A percentile compares a stretch with the other conserved stretches of the same genome.
phyloP scores from a whole-genome alignment of 257 asterid species.

The Petrea volubilis region DNA sequence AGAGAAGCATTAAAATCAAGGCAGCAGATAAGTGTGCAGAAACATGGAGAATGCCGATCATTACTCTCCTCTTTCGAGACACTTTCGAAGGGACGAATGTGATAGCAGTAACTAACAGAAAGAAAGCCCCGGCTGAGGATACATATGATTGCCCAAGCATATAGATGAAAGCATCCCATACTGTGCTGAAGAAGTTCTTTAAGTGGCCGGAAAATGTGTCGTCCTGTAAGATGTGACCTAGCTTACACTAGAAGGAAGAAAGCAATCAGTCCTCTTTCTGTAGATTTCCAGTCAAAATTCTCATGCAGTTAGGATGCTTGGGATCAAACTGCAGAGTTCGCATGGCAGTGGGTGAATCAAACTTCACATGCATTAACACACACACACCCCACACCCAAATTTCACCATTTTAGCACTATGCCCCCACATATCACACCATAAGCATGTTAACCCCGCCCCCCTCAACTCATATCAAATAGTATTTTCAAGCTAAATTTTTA shows the following conservation, averaged over 20 bases:
- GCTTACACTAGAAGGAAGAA: constrained; percentile 73
- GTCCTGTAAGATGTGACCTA: constrained; percentile 85
- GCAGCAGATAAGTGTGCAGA: constrained; percentile 94
- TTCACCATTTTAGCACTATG: too few species aligned
- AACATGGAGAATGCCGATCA: constrained; percentile 87
- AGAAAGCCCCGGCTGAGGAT: constrained; percentile 76
- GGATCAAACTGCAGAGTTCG: neutral
- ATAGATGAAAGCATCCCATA: constrained; percentile 75
- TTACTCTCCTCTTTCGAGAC: constrained; percentile 67
- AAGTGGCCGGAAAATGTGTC: constrained; percentile 81
- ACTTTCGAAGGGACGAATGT: constrained; percentile 85
- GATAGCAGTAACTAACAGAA: constrained; percentile 63
- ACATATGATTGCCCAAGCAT: constrained; percentile 81
- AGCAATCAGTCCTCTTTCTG: constrained; percentile 23
- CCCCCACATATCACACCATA: too few species aligned
- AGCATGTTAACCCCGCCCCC: too few species aligned
- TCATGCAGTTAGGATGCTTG: neutral
- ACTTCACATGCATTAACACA: too few species aligned
- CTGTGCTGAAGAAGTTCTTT: constrained; percentile 79
- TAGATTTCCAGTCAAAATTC: neutral
- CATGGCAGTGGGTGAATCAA: neutral
- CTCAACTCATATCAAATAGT: too few species aligned
- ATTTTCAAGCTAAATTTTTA: too few species aligned
- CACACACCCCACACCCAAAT: too few species aligned
- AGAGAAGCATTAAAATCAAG: constrained; percentile 81